Evolutionary conservation across 2,329 filamentous ascomycete genomes (phyloP).

Genomic region (Cladosporium sp.): DNA sequence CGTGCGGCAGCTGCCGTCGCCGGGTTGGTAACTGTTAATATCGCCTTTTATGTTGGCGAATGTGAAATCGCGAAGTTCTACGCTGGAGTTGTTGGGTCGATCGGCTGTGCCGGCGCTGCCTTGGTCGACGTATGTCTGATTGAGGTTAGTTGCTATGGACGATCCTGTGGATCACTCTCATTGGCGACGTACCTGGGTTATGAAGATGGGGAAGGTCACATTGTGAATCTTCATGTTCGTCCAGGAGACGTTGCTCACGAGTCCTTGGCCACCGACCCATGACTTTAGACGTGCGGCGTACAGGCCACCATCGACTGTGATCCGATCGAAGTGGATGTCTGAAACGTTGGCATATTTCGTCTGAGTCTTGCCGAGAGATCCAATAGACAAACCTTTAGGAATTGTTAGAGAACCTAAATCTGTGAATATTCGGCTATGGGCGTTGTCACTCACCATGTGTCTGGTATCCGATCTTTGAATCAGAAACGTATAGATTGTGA

Average conservation of each 20-base stretch:
- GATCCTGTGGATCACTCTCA: background rate
- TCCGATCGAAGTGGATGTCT: constrained; percentile 41
- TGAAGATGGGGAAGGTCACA: constrained; percentile 45
- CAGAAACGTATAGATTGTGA: constrained; percentile 36
- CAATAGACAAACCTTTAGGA: constrained; percentile 32
- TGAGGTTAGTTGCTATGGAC: background rate
- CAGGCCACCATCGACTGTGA: constrained; percentile 39
- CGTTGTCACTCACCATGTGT: constrained; percentile 38
- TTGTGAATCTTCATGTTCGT: constrained; percentile 41
- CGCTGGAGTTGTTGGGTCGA: constrained; percentile 37
- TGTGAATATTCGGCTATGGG: constrained; percentile 27
- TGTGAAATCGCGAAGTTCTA: constrained; percentile 41
- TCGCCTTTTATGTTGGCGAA: constrained; percentile 41
- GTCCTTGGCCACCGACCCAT: constrained; percentile 40
- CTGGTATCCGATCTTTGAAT: constrained; percentile 42
- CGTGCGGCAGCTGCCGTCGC: constrained; percentile 41
- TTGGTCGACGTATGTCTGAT: constrained; percentile 42
- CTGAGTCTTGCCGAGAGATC: constrained; percentile 39
- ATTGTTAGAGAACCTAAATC: constrained; percentile 37
- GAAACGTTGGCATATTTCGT: constrained; percentile 36
- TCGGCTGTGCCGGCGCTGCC: constrained; percentile 27
- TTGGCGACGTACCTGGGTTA: constrained; percentile 27
- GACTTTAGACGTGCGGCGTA: constrained; percentile 45
- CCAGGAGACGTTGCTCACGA: constrained; percentile 43
- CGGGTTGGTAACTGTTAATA: constrained; percentile 40